Base-by-base conservation (phyloP, 306 rosid species). In the Arachis hypogaea region DNA sequence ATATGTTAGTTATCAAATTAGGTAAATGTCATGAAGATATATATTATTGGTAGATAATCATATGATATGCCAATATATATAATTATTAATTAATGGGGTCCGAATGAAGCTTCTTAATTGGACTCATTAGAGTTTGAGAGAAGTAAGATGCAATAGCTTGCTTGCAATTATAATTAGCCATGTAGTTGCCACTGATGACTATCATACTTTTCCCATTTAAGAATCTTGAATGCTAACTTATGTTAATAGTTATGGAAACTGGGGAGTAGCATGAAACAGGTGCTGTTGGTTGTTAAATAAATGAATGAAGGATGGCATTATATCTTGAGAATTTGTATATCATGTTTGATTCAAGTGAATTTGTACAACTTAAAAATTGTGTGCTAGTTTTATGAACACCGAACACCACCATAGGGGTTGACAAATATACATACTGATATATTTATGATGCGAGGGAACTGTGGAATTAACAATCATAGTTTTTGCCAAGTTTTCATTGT, bases 131-230 rank as follows among this genome's bases (percentile, higher is more conserved):
- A 22, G 84, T 79, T 42, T 29, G 44, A 62, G 69, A 52, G 28
- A 22, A 43, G 64, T 72, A 69, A 75, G 77, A 71, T 77, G 78
- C 84, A 72, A 80, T 87, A 74, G 75, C 63, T 72, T 63, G 63
- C 59, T 69, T 72, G 70, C 38, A 33, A 2, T 33, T 2, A 68
- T 74, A 46, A 46, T 46, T 76, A 79, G 82, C 71, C 69, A 9
- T 68, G 36, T 46, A 14, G 22, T 52, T 52, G 42, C 14, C 14
- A n/a, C 11, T 10, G 43, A 18, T 8, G 7, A 16, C 33, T 58
- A 22, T 22, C 41, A 14, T 55, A 44, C 5, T 69, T 50, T 28
- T 69, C 3, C 41, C 22, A 49, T 54, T 30, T 44, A 69, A 14
- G 54, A 30, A 63, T 44, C 41, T 18, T 77, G 40, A 46, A 56